phyloP scores from a whole-genome alignment of 1,284 basidiomycete species.

The Cutaneotrichosporon cutaneum region DNA sequence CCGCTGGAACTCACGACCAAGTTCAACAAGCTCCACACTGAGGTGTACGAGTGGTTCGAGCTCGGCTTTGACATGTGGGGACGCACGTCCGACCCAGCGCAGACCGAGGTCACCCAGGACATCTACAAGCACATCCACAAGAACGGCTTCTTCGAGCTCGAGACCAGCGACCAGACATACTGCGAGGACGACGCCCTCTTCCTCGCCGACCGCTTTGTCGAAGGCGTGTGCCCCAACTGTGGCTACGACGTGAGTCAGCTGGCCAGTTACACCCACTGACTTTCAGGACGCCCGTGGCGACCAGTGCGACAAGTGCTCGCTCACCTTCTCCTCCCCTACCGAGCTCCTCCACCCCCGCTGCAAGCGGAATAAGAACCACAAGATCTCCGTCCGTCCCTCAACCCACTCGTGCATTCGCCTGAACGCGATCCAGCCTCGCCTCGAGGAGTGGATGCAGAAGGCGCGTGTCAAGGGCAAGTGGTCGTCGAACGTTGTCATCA shows the following conservation, averaged over 20 bases:
- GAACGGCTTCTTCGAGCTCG: slow-evolving; percentile 72
- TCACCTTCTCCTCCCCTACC: slow-evolving; percentile 83
- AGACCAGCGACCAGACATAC: slow-evolving; percentile 86
- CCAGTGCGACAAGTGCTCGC: slow-evolving; percentile 93
- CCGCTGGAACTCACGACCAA: slow-evolving; percentile 90
- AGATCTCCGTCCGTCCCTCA: slow-evolving; percentile 70
- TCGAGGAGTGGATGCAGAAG: slow-evolving; percentile 84
- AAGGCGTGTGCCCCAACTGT: slow-evolving; percentile 90
- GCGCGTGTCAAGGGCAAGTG: slow-evolving; percentile 82
- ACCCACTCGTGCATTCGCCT: slow-evolving; percentile 94
- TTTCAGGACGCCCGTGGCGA: slow-evolving; percentile 95
- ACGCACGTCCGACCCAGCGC: slow-evolving; percentile 83
- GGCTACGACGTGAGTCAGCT: slow-evolving; percentile 69
- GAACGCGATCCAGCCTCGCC: slow-evolving; percentile 75
- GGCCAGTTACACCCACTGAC: no score
- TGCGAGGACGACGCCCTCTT: slow-evolving; percentile 91
- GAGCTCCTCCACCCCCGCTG: slow-evolving; percentile 96
- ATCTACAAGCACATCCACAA: slow-evolving; percentile 80
- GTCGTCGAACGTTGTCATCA: slow-evolving; percentile 89
- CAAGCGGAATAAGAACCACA: slow-evolving; percentile 78
- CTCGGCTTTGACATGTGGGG: slow-evolving; percentile 94
- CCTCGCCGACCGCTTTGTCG: slow-evolving; percentile 91
- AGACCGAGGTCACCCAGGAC: slow-evolving; percentile 90
- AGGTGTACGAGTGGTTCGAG: slow-evolving; percentile 73
- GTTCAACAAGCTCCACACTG: slow-evolving; percentile 83